phyloP scores from a whole-genome alignment of 2,329 filamentous ascomycete genomes.

The Cladobotryum protrusum region DNA sequence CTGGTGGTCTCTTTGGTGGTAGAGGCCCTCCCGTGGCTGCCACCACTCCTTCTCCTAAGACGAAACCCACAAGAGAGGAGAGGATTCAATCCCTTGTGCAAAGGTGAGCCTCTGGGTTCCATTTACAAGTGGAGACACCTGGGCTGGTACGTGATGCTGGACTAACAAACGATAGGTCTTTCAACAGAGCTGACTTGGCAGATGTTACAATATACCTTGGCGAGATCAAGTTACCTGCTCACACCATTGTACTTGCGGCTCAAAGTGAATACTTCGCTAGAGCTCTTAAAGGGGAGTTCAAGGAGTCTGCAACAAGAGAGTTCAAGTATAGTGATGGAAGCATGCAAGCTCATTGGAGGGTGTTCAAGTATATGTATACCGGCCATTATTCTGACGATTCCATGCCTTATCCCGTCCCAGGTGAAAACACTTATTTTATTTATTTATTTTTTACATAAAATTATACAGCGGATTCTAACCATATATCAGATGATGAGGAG shows the following conservation, averaged over 20 bases:
- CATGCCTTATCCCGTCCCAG: neutral
- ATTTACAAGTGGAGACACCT: too few species aligned
- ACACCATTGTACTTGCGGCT: neutral
- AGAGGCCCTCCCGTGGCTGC: too few species aligned
- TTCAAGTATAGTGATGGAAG: constrained; percentile 4
- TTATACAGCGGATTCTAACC: neutral
- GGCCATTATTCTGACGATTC: constrained; percentile 2
- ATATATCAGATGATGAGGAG: constrained; percentile 1
- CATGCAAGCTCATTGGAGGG: constrained; percentile 12
- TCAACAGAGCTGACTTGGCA: neutral
- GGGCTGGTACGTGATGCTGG: too few species aligned
- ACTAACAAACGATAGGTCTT: neutral
- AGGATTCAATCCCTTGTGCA: too few species aligned
- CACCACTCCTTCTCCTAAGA: too few species aligned
- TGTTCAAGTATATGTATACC: constrained; percentile 12
- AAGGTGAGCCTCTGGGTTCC: too few species aligned
- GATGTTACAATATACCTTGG: neutral
- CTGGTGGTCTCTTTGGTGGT: too few species aligned
- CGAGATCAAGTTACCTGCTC: neutral
- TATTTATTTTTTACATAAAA: too few species aligned
- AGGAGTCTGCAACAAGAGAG: neutral
- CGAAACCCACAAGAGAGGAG: too few species aligned
- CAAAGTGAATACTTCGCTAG: neutral
- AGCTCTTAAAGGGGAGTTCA: neutral
- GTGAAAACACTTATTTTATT: neutral